These are phyloP conservation scores for Sporothrix schenckii DNA, from an alignment of 2,329 filamentous ascomycete species.

Conservation along the genomic window DNA sequence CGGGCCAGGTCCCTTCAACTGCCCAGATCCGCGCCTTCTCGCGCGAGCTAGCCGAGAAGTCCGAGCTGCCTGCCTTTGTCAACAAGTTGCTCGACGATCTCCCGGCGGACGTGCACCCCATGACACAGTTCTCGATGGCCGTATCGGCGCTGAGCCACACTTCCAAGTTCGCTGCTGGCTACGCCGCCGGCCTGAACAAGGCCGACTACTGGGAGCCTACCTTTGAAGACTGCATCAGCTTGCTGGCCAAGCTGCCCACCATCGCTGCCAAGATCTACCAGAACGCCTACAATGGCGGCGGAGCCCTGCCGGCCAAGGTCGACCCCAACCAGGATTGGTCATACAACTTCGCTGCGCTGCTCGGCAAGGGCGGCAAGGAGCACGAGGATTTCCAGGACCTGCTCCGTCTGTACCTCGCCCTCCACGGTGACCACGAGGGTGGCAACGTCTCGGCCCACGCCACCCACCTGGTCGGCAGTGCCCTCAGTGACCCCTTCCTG, in stretches of 20 bases:
- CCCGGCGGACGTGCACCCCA: conserved; percentile 88
- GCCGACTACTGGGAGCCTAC: conserved; percentile 98
- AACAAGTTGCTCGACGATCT: conserved; percentile 87
- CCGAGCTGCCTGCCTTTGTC: conserved; percentile 79
- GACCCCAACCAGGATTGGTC: conserved; percentile 93
- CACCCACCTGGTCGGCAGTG: conserved; percentile 92
- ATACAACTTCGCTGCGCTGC: conserved; percentile 96
- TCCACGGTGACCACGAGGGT: conserved; percentile 97
- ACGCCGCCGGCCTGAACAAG: conserved; percentile 89
- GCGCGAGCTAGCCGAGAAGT: conserved; percentile 83
- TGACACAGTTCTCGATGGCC: conserved; percentile 96
- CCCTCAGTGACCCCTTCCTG: conserved; percentile 91
- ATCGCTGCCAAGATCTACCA: conserved; percentile 98
- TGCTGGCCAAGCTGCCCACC: conserved; percentile 93
- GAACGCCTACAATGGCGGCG: conserved; percentile 76
- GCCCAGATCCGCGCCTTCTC: conserved; percentile 81
- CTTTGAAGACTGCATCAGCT: conserved; percentile 90
- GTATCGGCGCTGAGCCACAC: conserved; percentile 96
- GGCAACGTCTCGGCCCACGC: conserved; percentile 96
- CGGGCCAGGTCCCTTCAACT: conserved; percentile 84
- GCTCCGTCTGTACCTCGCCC: conserved; percentile 87
- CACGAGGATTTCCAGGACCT: conserved; percentile 96
- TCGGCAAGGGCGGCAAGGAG: conserved; percentile 84
- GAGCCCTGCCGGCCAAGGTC: conserved; percentile 72
- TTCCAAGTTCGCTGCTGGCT: conserved; percentile 89